phyloP scores from a whole-genome alignment of 108 stramenopile genomes.

The Aurantiochytrium sp. region DNA sequence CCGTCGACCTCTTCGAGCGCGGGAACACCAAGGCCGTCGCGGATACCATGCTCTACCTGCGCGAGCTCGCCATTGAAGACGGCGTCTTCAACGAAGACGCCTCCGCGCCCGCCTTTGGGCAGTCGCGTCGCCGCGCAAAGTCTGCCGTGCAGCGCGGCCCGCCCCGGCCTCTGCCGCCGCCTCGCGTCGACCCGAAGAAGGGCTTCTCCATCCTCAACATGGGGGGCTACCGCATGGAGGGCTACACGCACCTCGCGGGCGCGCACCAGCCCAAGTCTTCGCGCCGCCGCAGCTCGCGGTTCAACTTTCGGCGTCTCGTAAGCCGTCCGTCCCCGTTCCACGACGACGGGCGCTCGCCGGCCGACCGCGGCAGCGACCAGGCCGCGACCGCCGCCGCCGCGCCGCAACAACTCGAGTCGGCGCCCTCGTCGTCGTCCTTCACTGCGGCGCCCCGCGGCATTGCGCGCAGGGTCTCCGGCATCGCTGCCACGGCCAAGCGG shows the following conservation, averaged over 20 bases:
- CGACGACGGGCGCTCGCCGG: no score
- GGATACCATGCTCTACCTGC: constrained; percentile 44
- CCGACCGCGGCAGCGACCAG: no score
- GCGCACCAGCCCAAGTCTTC: neutral
- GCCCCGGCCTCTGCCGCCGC: neutral
- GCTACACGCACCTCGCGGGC: neutral
- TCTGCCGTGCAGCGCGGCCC: neutral
- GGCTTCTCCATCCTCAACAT: neutral
- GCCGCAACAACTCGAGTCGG: no score
- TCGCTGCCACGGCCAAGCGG: no score
- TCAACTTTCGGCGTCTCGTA: neutral
- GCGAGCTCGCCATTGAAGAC: neutral
- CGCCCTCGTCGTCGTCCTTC: no score
- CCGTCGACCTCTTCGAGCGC: constrained; percentile 48
- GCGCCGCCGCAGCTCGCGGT: neutral
- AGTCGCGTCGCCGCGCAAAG: neutral
- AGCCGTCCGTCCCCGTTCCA: neutral
- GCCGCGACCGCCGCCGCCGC: no score
- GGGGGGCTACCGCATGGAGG: neutral
- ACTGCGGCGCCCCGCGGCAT: no score
- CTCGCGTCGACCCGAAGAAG: neutral
- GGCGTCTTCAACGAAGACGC: neutral
- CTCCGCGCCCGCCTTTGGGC: no score
- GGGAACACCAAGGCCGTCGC: constrained; percentile 44
- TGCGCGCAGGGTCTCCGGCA: no score